Evolutionary conservation across 768 basidiomycete genomes (phyloP), one percentile per base, ranked within the genome.

Genomic region (Russula sp.): DNA sequence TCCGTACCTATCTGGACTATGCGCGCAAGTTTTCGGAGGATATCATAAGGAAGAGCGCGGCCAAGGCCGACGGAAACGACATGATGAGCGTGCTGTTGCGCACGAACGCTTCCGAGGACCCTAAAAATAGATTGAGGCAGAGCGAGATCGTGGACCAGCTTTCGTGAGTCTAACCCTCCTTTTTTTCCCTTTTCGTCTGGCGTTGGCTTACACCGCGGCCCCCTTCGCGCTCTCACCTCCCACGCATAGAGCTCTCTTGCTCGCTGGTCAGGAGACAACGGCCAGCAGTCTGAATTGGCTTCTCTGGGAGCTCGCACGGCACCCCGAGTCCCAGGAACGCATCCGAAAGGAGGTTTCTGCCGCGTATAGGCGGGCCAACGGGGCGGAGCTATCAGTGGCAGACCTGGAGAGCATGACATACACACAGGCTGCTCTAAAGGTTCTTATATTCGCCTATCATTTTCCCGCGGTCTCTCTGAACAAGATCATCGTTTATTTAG

Each of bases 231-330:
- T 29, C 25, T 29, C 25, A 29, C 25, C 2, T 29, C 25, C 25
- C 25, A 29, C 25, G 25, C 25, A 18, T 41, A 68, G 68, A 14
- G 48, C 65, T 11, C 47, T 69, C 41, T 35, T 68, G 2, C 53
- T 69, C 2, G 68, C 68, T 8, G 68, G 68, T 13, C 67, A 68
- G 38, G 67, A 68, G n/a, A 68, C 68, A 7, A 66, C 68, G 10
- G 65, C 67, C n/a, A 50, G 36, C 14, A 58, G 54, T 5, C 43
- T 68, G 14, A 38, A 34, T 5, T 65, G 65, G 60, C 58, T 66
- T 29, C 41, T 69, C 11, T 65, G 60, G 63, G 65, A 69, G 50
- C 60, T 69, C 5, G 58, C 67, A 1, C 61, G 45, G 49, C 43
- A 68, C 45, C 62, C 49, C 2, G 60, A 66, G 29, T 62, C 52